phyloP scores from a whole-genome alignment of 257 asterid species.

The Solanum piurae region DNA sequence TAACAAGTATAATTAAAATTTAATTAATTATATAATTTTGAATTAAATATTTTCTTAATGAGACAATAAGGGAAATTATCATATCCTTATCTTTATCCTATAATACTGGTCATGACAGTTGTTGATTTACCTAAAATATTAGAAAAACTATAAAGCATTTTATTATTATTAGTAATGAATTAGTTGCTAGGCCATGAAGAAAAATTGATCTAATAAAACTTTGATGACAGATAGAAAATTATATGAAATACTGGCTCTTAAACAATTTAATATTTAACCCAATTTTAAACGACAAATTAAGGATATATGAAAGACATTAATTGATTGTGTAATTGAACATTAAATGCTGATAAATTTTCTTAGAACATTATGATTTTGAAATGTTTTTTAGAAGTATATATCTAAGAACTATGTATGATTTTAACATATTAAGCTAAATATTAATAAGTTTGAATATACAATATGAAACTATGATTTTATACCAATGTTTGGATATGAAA shows the following conservation, averaged over 20 bases:
- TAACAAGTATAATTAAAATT: neutral
- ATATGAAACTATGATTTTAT: neutral
- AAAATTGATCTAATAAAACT: neutral
- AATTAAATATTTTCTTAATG: neutral
- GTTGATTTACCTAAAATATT: neutral
- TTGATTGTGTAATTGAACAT: neutral
- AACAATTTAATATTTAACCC: no score
- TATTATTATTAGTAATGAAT: no score
- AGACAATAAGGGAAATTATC: neutral
- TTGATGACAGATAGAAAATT: neutral
- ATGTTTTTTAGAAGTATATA: neutral
- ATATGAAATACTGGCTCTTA: neutral
- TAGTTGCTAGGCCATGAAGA: neutral
- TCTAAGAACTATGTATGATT: neutral
- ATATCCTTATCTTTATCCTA: neutral
- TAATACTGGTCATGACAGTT: neutral
- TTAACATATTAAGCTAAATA: neutral
- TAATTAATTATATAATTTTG: neutral
- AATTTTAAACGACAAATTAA: no score
- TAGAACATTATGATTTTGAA: neutral
- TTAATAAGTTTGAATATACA: no score
- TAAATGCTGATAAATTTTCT: neutral
- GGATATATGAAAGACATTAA: neutral
- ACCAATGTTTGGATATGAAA: neutral
- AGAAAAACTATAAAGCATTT: neutral